Evolutionary conservation across 257 asterid species (phyloP).

Genomic region (Ehretia macrophylla): DNA sequence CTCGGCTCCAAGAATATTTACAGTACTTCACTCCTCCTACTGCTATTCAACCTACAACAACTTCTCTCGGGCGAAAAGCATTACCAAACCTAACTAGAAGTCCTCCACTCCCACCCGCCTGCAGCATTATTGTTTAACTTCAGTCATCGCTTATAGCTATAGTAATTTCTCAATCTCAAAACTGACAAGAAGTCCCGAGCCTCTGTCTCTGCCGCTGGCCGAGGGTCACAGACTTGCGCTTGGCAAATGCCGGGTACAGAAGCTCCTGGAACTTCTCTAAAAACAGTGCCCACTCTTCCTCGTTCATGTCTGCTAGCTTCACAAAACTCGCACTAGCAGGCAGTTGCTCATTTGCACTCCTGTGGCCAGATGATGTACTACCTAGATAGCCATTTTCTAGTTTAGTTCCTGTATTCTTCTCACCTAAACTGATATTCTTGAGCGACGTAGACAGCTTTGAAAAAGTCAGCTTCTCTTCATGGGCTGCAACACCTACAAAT

Average conservation of each 20-base stretch:
- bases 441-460: constrained; percentile 58
- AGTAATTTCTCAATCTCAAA: constrained; percentile 53
- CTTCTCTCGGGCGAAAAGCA: constrained; percentile 21
- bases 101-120: constrained; percentile 34
- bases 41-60: constrained; percentile 23
- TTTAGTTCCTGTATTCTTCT: constrained; percentile 47
- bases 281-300: constrained; percentile 76
- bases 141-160: constrained; percentile 20
- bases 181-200: constrained; percentile 99
- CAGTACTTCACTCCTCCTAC: constrained; percentile 35
- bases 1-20: constrained; percentile 54
- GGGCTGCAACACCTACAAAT: constrained; percentile 16
- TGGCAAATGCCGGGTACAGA: constrained; percentile 64
- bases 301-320: constrained; percentile 84
- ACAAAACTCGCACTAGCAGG: constrained; percentile 73
- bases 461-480: constrained; percentile 23
- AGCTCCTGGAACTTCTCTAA: constrained; percentile 79
- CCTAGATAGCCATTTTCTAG: constrained; percentile 35
- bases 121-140: constrained; percentile 28
- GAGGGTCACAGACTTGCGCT: constrained; percentile 47
- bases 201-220: constrained; percentile 85
- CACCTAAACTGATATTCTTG: constrained; percentile 52
- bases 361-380: constrained; percentile 66
- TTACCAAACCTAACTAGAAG: constrained; percentile 36
- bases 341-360: constrained; percentile 96